Evolutionary conservation across 495 filamentous ascomycete species (phyloP), one percentile per base, ranked within the genome.

Genomic region (Usnea hakonensis): DNA sequence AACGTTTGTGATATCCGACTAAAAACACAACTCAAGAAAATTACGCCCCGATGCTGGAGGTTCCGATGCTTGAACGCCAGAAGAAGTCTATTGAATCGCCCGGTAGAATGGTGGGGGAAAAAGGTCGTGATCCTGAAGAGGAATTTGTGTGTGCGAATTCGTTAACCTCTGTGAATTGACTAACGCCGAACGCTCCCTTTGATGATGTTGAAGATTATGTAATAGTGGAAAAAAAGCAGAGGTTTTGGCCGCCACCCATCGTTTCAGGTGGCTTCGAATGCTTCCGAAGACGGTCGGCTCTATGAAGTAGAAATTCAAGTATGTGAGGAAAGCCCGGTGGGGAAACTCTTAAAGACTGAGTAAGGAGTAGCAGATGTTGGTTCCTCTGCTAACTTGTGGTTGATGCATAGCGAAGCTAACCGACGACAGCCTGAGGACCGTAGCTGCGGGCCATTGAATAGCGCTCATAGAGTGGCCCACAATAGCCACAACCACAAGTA

Each of bases 401-500:
- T 13, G 41, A 26, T 17, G 17, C 9, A n/a, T 48, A 6, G 21
- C 14, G 9, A 57, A 54, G 43, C 76, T 76, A 87, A 30, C 82
- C 85, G 65, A 81, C 81, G 28, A 87, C 85, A 28, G 89, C 77
- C 72, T 89, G 88, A 67, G 81, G 70, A 23, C 85, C 73, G 66
- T 85, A 90, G 52, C 77, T 76, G 55, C 79, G 79, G 54, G 79
- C 75, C 38, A 81, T 82, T 68, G 90, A 84, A 69, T 91, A 90
- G 21, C 81, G 73, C 40, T 84, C 81, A 35, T 85, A 71, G 61
- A 86, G 82, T 63, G 82, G 85, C 13, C 77, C 74, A 72, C 89
- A 93, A 58, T 84, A 82, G 54, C 76, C 70, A 71, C 90, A 94
- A 62, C 77, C 79, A 70, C 89, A 94, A 23, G 86, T 88, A 35